Base-by-base conservation (phyloP, 75 land plant species). In the Pinus albicaulis region DNA sequence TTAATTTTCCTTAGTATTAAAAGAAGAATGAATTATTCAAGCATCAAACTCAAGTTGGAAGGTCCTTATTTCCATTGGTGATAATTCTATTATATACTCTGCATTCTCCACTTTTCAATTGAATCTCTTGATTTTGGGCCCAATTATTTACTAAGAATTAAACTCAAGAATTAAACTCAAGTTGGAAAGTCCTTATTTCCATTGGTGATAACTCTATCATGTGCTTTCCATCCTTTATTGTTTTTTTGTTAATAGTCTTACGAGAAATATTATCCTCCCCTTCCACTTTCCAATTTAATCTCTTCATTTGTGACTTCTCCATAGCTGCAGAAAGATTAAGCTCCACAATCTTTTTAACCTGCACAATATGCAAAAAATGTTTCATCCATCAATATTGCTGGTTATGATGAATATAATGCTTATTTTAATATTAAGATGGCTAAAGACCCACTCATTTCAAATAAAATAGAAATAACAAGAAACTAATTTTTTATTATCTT, bases 231-330 rank as follows among this genome's bases (percentile, higher is more conserved):
- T 68, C 71, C 12, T 68, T 68, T 7, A 68, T 7, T 36, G 52
- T 7, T 36, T 68, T 8, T 68, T 22, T 68, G 36, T 52, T 34
- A 68, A 12, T 12, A 36, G 12, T n/a, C 19, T 19, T 13, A 20
- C 0, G 12, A 13, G 23, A 38, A 20, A 3, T 1, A 68, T 6
- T 44, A 6, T 19, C 41, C 11, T 68, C 71, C 3, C 71, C 71
- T 41, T 68, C 71, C 36, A 68, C 71, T 68, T 41, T 20, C 71
- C 71, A 68, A 38, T 68, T 68, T 24, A 68, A 41, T 20, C 12
- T 68, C 3, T 4, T 38, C 24, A 68, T 41, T 41, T 68, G n/a
- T 38, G 71, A 68, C 11, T 68, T 68, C 52, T 38, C 71, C 19
- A 6, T 20, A 41, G 26, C 52, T 36, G 38, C 71, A 41, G 23